These are phyloP conservation scores for Peterozyma xylosa DNA, from an alignment of 805 yeast genomes.

Conservation along the genomic window DNA sequence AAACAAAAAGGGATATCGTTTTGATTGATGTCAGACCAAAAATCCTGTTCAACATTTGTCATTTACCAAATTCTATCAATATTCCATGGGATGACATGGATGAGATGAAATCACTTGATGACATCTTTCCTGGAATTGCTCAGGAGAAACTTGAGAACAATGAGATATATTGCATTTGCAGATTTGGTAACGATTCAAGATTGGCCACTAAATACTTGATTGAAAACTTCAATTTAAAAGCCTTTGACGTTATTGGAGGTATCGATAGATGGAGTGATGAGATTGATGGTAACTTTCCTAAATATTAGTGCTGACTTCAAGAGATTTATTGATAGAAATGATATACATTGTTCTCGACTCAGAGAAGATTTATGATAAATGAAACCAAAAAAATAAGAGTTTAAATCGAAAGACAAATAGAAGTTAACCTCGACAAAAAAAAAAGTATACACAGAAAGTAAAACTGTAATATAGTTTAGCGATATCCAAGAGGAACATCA, in stretches of 20 bases:
- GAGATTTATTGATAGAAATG: too few relatives aligned
- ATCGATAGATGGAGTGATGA: slow-evolving; percentile 56
- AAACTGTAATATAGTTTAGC: too few relatives aligned
- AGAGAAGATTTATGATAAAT: too few relatives aligned
- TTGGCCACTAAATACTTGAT: slow-evolving; percentile 54
- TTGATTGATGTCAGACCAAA: slow-evolving; percentile 73
- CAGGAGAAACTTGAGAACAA: background rate
- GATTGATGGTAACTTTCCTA: slow-evolving; percentile 56
- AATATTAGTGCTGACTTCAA: slow-evolving; percentile 31
- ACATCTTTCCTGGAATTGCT: slow-evolving; percentile 9
- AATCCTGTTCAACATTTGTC: slow-evolving; percentile 66
- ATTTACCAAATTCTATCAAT: slow-evolving; percentile 51
- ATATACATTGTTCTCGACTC: too few relatives aligned
- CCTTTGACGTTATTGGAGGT: slow-evolving; percentile 75
- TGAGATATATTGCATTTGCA: slow-evolving; percentile 58
- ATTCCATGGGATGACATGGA: slow-evolving; percentile 51
- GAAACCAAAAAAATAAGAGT: too few relatives aligned
- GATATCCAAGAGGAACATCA: too few relatives aligned
- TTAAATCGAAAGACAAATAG: too few relatives aligned
- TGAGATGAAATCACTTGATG: slow-evolving; percentile 17
- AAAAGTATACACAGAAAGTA: too few relatives aligned
- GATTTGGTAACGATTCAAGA: slow-evolving; percentile 90
- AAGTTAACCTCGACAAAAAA: too few relatives aligned
- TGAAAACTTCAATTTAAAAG: slow-evolving; percentile 43
- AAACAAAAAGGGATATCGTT: slow-evolving; percentile 22